Conservation (phyloP, 345 rosid genomes). For the Physaria fendleri region DNA sequence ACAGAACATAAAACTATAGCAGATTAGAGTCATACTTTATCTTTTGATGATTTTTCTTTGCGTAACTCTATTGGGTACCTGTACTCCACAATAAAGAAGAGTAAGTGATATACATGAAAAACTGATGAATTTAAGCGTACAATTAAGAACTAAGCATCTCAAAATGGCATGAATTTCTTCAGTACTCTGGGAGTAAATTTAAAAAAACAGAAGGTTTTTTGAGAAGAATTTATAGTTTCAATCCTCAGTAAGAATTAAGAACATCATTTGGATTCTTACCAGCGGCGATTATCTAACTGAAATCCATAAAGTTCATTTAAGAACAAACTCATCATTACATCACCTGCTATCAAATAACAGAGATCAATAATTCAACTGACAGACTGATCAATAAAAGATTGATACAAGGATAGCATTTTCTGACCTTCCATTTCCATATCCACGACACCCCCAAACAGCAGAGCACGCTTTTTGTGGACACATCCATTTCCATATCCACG, state of each 20-base stretch:
- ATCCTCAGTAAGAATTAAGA: background rate
- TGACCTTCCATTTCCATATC: slow-evolving; percentile 94
- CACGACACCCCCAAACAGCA: slow-evolving; percentile 92
- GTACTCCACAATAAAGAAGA: slow-evolving; percentile 12
- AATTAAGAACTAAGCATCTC: background rate
- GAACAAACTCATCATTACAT: slow-evolving; percentile 91
- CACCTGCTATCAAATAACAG: slow-evolving; percentile 47
- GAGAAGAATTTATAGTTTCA: background rate
- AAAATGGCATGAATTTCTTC: background rate
- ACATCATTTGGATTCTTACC: slow-evolving; percentile 40
- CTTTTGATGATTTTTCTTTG: slow-evolving; percentile 85
- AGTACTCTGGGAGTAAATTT: background rate
- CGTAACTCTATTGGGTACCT: slow-evolving; percentile 96
- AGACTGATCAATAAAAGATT: background rate
- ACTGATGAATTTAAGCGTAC: background rate
- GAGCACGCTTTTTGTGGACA: slow-evolving; percentile 92
- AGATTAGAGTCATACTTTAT: slow-evolving; percentile 51
- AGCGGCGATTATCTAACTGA: slow-evolving; percentile 89
- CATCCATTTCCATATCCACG: slow-evolving; percentile 93
- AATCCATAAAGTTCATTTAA: slow-evolving; percentile 95
- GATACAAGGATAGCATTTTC: background rate
- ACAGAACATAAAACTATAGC: background rate
- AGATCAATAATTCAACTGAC: background rate
- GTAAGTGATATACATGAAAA: background rate
- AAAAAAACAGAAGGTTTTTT: background rate